These are phyloP conservation scores for Coemansia sp. DNA, from an alignment of 192 early-diverging fungal genomes.

Conservation along the genomic window DNA sequence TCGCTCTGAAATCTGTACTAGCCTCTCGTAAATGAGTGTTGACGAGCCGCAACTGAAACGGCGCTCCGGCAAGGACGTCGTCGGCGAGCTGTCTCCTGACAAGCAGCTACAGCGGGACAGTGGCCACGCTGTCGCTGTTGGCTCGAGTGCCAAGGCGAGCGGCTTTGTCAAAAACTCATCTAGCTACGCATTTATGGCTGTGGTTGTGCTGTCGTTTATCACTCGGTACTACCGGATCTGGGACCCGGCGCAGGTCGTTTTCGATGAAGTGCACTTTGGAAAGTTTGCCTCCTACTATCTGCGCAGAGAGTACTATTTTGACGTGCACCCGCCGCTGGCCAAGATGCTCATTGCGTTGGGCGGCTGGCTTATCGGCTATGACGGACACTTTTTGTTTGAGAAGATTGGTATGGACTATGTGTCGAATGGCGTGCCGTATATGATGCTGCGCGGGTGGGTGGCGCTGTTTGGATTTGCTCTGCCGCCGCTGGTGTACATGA, in stretches of 20 bases:
- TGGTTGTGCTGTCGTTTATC: slow-evolving; percentile 54
- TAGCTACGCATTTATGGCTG: slow-evolving; percentile 31
- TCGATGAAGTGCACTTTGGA: slow-evolving; percentile 99
- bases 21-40: slow-evolving; percentile 29
- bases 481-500: slow-evolving; percentile 76
- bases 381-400: slow-evolving; percentile 93
- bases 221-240: slow-evolving; percentile 70
- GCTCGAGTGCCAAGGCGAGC: slow-evolving; percentile 6
- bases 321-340: slow-evolving; percentile 95
- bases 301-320: slow-evolving; percentile 87
- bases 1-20: background rate
- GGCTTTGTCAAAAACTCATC: slow-evolving; percentile 34
- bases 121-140: background rate
- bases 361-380: slow-evolving; percentile 84
- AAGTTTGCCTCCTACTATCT: slow-evolving; percentile 97
- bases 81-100: background rate
- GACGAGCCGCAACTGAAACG: slow-evolving; percentile 24
- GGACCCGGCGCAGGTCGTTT: slow-evolving; percentile 77
- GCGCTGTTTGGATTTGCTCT: slow-evolving; percentile 77
- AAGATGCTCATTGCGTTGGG: slow-evolving; percentile 85
- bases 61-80: slow-evolving; percentile 13
- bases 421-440: slow-evolving; percentile 84
- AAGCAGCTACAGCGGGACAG: background rate
- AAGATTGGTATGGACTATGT: slow-evolving; percentile 93
- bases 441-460: slow-evolving; percentile 75